Base-by-base conservation (phyloP, 768 basidiomycete species). In the Leccinum olivaceopallidum region DNA sequence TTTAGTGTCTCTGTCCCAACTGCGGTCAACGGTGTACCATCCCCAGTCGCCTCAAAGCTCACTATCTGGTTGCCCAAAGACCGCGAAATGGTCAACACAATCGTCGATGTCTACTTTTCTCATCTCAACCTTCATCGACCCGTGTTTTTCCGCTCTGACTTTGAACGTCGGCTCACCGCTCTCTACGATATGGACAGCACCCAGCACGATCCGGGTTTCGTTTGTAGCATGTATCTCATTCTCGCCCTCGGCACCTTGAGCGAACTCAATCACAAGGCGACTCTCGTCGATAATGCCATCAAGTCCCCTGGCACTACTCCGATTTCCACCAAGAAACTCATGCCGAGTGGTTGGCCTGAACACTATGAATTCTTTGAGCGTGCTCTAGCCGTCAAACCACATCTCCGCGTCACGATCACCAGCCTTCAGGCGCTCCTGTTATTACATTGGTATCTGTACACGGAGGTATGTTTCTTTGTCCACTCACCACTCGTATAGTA, bases 381-480 rank as follows among this genome's bases (percentile, higher is more conserved):
- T 34, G 90, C 91, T 2, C 75, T 94, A 3, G 79, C 82, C 20
- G 81, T 92, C 64, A 93, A 94, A 70, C 89, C 91, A 9, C 90
- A 94, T 63, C 77, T 94, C 48, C 85, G 88, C 10, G 91, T 93
- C 69, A 92, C 91, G 5, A 83, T 93, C 48, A 85, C 87, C 6
- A 91, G 90, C 69, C 75, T 94, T 61, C 92, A 94, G 72, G 89
- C 92, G 0, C 80, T 94, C 56, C 92, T 93, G 26, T 74, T 94
- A 6, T 73, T 94, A 52, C 93, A 94, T 58, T 94, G 91, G 92
- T 93, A 94, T 73, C 81, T 94, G 22, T 94, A 94, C 67, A 92
- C 87, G 22, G 92, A 94, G 81, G 92, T 90, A 64, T 57, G 82
- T 68, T 68, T 20, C 4, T 49, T 4, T 24, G 10, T 53, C 34